Evolutionary conservation across 495 filamentous ascomycete genomes (phyloP).

Genomic region (Trichoderma orchidacearum): DNA sequence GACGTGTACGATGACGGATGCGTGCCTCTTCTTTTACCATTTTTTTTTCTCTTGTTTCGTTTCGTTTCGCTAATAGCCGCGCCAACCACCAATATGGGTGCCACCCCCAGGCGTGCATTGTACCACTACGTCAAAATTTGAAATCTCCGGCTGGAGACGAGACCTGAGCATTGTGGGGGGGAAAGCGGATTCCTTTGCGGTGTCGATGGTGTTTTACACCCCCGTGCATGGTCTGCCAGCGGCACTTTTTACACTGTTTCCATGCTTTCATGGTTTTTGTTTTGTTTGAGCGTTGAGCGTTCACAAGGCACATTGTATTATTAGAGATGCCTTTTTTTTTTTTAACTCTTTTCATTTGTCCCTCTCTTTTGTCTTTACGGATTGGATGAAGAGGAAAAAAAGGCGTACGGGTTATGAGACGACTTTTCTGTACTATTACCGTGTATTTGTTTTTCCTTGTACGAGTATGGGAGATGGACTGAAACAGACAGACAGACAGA

Average conservation of each 20-base stretch:
- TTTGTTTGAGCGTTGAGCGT: neutral
- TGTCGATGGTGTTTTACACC: neutral
- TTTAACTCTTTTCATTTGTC: neutral
- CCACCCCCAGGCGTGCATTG: neutral
- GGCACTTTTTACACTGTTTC: no score
- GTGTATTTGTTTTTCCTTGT: neutral
- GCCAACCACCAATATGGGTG: neutral
- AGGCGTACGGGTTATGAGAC: no score
- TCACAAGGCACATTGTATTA: neutral
- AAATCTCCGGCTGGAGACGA: neutral
- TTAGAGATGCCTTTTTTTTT: neutral
- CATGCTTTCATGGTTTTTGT: neutral
- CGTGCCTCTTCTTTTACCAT: neutral
- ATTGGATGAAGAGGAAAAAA: no score
- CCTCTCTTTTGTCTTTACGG: neutral
- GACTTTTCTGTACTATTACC: neutral
- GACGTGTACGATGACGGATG: neutral
- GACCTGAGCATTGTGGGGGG: neutral
- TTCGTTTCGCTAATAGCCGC: neutral
- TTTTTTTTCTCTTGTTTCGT: conserved; percentile 1
- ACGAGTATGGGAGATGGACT: neutral
- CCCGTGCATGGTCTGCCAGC: neutral
- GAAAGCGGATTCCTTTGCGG: neutral
- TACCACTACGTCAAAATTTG: neutral
- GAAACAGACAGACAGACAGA: neutral